phyloP scores from a whole-genome alignment of 768 basidiomycete species.

The Boletus vermiculosoides region DNA sequence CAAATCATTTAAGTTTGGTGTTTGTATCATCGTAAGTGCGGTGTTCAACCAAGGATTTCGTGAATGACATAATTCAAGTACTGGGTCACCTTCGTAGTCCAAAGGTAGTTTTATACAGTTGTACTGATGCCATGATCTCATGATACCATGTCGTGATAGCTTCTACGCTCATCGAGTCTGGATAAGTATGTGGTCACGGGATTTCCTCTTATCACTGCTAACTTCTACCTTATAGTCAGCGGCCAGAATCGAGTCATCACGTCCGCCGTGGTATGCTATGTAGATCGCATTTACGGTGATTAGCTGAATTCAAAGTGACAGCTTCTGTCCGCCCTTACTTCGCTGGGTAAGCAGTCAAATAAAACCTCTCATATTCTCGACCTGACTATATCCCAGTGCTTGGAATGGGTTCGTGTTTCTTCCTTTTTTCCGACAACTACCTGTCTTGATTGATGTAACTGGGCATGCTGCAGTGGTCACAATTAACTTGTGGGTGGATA shows the following conservation, averaged over 20 bases:
- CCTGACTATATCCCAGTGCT: background rate
- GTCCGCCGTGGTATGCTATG: background rate
- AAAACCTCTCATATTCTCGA: background rate
- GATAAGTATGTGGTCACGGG: too few species aligned
- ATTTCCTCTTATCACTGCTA: too few species aligned
- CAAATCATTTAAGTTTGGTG: background rate
- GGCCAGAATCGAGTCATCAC: background rate
- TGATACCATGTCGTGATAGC: too few species aligned
- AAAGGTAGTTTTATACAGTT: background rate
- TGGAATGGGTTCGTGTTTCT: background rate
- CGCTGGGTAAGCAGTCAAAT: constrained; percentile 10
- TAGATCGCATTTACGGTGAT: background rate
- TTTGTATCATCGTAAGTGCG: background rate
- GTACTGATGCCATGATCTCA: too few species aligned
- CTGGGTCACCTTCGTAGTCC: background rate
- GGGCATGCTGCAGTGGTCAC: too few species aligned
- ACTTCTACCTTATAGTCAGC: too few species aligned
- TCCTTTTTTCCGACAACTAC: background rate
- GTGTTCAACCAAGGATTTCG: background rate
- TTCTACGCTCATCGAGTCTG: too few species aligned
- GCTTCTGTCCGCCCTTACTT: constrained; percentile 8
- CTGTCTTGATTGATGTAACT: background rate
- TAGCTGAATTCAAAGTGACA: too few species aligned
- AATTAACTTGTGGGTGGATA: background rate
- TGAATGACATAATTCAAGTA: background rate